Evolutionary conservation across 2,329 filamentous ascomycete genomes (phyloP), one percentile per base, ranked within the genome.

Genomic region (Aureobasidium sp.): DNA sequence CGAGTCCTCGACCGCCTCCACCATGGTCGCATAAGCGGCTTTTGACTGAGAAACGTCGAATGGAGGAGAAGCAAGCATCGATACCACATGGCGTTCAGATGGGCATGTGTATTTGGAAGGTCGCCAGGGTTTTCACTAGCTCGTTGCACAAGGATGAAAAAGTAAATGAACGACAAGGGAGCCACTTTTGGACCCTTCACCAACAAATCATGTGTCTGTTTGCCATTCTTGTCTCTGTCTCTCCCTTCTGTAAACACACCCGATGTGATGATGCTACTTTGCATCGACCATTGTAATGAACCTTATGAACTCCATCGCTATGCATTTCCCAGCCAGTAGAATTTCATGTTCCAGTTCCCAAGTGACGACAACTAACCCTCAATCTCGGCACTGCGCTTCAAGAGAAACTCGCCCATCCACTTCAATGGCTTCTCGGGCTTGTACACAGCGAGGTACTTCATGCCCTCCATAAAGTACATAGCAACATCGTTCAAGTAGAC

Each of bases 1-100:
- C 90, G 95, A 98, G 93, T 93, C 90, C 83, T 94, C 95, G 82
- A 98, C 95, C 76, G 95, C 95, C 85, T 93, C 89, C 89, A 97
- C 94, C 81, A 87, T 97, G 78, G 94, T 97, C 83, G 90, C 94
- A 84, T 97, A 95, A 91, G 83, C 80, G 78, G 55, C 43, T 25
- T n/a, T 29, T 25, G 63, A 58, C 45, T 50, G 54, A 61, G 40
- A 51, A 59, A 66, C 31, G 64, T 58, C 45, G 33, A 38, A 27
- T 10, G 48, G 51, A 56, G 47, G 56, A 61, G 47, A 48, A 61
- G 43, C 40, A 51, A 64, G 59, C 38, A 42, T 54, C 50, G 31
- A 53, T 31, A 53, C 50, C 59, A 66, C 62, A 64, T 66, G 62
- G 66, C 54, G 62, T 67, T 67, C 38, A 50, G 7, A 40, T 10